A percentile compares a stretch with the other conserved stretches of the same genome.
Evolutionary conservation across 164 flowering plant genomes (phyloP).

Genomic region (Aristolochia contorta): DNA sequence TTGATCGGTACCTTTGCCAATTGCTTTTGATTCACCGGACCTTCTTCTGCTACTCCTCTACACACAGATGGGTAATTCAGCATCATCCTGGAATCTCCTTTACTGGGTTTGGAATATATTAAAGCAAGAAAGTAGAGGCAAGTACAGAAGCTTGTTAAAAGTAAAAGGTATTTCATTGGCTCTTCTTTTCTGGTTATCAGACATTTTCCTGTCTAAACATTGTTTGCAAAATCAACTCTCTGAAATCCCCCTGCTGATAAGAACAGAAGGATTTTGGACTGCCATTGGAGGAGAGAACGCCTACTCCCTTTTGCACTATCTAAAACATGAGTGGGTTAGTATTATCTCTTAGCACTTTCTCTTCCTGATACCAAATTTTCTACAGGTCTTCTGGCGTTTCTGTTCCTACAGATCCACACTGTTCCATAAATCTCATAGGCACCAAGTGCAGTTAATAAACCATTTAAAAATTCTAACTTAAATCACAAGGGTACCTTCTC

Average conservation of each 20-base stretch:
- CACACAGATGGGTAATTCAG: slow-evolving; percentile 25
- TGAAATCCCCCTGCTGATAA: slow-evolving; percentile 28
- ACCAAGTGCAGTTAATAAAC: too few relatives aligned
- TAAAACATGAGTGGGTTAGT: too few relatives aligned
- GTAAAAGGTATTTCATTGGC: slow-evolving; percentile 42
- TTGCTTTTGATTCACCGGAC: slow-evolving; percentile 55
- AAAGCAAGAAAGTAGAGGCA: slow-evolving; percentile 49
- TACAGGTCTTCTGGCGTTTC: too few relatives aligned
- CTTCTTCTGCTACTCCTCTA: slow-evolving; percentile 34
- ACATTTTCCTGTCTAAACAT: slow-evolving; percentile 33
- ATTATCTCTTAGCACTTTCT: too few relatives aligned
- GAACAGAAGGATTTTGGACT: background rate
- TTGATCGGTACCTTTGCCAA: slow-evolving; percentile 36
- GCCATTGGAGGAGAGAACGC: background rate
- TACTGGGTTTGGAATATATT: slow-evolving; percentile 54
- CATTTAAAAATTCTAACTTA: too few relatives aligned
- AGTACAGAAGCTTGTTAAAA: slow-evolving; percentile 62
- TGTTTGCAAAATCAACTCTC: slow-evolving; percentile 8
- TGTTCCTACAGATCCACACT: too few relatives aligned
- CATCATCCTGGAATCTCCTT: slow-evolving; percentile 79
- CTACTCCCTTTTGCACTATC: too few relatives aligned
- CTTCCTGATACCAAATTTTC: too few relatives aligned
- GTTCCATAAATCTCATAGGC: too few relatives aligned
- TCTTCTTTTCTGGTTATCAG: slow-evolving; percentile 44
- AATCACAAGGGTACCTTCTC: too few relatives aligned